Evolutionary conservation across 257 asterid species (phyloP).

Genomic region (Fraxinus quadrangulata): DNA sequence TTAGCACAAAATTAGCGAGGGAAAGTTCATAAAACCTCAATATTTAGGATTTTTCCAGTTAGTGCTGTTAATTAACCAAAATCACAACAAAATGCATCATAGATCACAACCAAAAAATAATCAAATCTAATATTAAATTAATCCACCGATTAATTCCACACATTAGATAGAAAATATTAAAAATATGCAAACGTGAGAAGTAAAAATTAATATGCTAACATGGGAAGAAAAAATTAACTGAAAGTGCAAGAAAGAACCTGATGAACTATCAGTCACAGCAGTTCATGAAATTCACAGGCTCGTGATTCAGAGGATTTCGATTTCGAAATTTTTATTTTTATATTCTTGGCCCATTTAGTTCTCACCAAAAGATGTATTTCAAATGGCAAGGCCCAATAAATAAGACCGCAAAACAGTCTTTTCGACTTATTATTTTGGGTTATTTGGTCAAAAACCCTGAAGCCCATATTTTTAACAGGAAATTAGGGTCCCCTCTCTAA

Average conservation of each 20-base stretch:
- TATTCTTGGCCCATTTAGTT: background rate
- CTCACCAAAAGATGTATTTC: background rate
- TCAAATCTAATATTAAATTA: background rate
- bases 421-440: too few relatives aligned
- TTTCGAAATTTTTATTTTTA: background rate
- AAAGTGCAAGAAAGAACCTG: background rate
- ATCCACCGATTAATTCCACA: background rate
- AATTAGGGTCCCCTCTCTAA: too few relatives aligned
- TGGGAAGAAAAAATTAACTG: background rate
- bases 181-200: too few relatives aligned
- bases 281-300: background rate
- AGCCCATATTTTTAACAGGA: too few relatives aligned
- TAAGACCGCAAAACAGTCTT: background rate
- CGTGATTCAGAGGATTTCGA: background rate
- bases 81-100: background rate
- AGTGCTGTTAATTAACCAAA: background rate
- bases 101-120: background rate
- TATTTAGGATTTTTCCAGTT: background rate
- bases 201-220: background rate
- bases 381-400: background rate
- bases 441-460: too few relatives aligned
- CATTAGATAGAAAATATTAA: background rate
- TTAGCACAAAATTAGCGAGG: background rate
- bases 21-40: background rate
- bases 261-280: background rate